These are phyloP conservation scores for Polytolypa hystricis DNA, from an alignment of 2,329 filamentous ascomycete species.

Conservation along the genomic window DNA sequence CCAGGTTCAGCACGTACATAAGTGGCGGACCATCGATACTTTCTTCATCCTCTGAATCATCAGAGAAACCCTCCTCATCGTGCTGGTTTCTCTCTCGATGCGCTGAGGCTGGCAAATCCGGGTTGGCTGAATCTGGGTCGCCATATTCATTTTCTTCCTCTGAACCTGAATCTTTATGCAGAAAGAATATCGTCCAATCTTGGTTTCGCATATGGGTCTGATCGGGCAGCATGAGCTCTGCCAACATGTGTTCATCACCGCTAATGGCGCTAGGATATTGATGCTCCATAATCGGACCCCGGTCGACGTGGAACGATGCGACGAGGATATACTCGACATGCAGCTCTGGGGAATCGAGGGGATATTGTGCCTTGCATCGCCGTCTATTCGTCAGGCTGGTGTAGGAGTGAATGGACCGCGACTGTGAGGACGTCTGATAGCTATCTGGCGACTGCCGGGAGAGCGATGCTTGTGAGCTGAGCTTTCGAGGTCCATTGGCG, in stretches of 20 bases:
- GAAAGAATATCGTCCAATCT: conserved; percentile 98
- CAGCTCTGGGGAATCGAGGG: conserved; percentile 63
- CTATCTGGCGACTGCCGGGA: conserved; percentile 40
- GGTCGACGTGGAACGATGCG: conserved; percentile 92
- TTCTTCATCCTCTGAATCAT: conserved; percentile 52
- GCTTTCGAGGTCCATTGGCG: conserved; percentile 42
- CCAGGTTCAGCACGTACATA: conserved; percentile 93
- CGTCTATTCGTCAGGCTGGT: conserved; percentile 11
- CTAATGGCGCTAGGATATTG: conserved; percentile 93
- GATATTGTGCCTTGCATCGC: conserved; percentile 61
- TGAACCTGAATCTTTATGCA: conserved; percentile 85
- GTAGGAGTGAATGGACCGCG: conserved; percentile 23
- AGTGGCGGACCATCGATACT: conserved; percentile 75
- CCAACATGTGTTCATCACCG: conserved; percentile 94
- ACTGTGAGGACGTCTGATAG: conserved; percentile 28
- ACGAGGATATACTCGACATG: conserved; percentile 99
- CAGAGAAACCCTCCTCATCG: conserved; percentile 34
- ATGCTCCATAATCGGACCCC: conserved; percentile 95
- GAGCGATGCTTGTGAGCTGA: conserved; percentile 51
- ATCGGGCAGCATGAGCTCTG: conserved; percentile 95
- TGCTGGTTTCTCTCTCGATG: conserved; percentile 35
- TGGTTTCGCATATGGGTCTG: conserved; percentile 90
- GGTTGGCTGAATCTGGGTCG: conserved; percentile 41
- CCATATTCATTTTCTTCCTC: conserved; percentile 61
- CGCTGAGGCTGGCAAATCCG: conserved; percentile 36